Evolutionary conservation across 2,329 filamentous ascomycete genomes (phyloP), one percentile per base, ranked within the genome.

Genomic region (Sporothrix variecibatus): DNA sequence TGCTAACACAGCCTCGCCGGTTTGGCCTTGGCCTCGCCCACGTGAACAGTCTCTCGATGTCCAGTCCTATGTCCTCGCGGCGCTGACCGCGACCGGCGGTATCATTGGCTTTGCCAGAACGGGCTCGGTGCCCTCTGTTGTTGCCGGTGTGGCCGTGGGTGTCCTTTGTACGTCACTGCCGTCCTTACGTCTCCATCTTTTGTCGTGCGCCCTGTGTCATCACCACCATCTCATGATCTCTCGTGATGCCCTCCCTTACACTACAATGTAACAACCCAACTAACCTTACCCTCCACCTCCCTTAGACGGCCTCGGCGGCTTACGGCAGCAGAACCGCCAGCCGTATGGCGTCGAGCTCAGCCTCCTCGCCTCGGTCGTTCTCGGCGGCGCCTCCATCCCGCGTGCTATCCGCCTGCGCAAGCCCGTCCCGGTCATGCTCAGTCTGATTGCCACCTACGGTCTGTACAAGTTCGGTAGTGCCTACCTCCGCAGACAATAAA

Each of bases 331-430:
- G 79, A 91, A 90, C 78, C 86, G 88, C 75, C 88, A 94, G 81
- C 82, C 93, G 2, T 97, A 96, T 82, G 96, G 95, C 76, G 85
- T 97, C 78, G 96, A 98, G 83, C 86, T 97, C 60, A 93, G 92
- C n/a, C 87, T 99, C 11, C 86, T 98, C 60, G 96, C 96, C 4
- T 97, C 94, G 0, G 79, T 94, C n/a, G 85, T 98, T 34, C 88
- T 99, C 49, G 95, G 88, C 58, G 94, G 94, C 26, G 93, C 93
- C 58, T 92, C 93, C 1, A 91, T 98, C 75, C 96, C 96, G 15
- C 89, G 96, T 71, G 96, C 94, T 4, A 90, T 99, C 80, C 93
- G 91, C 82, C 88, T 91, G 58, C 87, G 88, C 78, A 99, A 98
- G 88, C 93, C 94, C 0, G 89, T 99, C 71, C 95, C 96, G 0